A percentile compares a stretch with the other conserved stretches of the same genome.
phyloP scores from a whole-genome alignment of 2,329 filamentous ascomycete species.

The Cladosporium colombiae region DNA sequence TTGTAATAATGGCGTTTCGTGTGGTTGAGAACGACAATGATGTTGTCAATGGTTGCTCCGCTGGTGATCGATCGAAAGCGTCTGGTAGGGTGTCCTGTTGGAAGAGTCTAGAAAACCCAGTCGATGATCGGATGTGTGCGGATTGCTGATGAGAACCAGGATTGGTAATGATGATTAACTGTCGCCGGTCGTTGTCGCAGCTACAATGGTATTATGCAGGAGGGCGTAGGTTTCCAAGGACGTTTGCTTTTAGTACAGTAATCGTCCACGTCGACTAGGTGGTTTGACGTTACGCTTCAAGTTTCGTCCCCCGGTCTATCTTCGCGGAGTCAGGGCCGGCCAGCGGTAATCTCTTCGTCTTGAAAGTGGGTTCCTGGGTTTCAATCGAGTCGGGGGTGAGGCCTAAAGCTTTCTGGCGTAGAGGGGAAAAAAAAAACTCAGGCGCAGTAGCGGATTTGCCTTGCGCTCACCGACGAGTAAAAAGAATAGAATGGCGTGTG shows the following conservation, averaged over 20 bases:
- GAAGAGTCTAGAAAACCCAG: not conserved
- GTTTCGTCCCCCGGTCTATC: slow-evolving; percentile 5
- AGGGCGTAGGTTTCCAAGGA: not conserved
- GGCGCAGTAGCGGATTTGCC: not conserved
- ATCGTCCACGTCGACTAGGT: not conserved
- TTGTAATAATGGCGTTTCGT: not conserved
- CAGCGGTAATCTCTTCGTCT: slow-evolving; percentile 16
- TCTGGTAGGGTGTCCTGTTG: not conserved
- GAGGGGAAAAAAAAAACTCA: not conserved
- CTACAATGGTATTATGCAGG: not conserved
- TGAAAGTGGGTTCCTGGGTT: slow-evolving; percentile 17
- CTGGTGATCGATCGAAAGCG: not conserved
- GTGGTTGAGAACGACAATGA: not conserved
- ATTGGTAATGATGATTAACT: not conserved
- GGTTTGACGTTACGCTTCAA: slow-evolving; percentile 9
- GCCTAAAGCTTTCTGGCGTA: slow-evolving; percentile 8
- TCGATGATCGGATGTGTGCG: slow-evolving; percentile 8
- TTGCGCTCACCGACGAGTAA: not conserved
- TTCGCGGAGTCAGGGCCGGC: slow-evolving; percentile 18
- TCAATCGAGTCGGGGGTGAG: not conserved
- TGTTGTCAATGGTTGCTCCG: not conserved
- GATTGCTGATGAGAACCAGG: not conserved
- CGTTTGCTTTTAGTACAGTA: not conserved
- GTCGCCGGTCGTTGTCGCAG: not conserved
- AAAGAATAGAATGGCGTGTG: not conserved